These are phyloP conservation scores for Cutaneotrichosporon arboriforme DNA, from an alignment of 1,284 basidiomycete species.

Conservation along the genomic window DNA sequence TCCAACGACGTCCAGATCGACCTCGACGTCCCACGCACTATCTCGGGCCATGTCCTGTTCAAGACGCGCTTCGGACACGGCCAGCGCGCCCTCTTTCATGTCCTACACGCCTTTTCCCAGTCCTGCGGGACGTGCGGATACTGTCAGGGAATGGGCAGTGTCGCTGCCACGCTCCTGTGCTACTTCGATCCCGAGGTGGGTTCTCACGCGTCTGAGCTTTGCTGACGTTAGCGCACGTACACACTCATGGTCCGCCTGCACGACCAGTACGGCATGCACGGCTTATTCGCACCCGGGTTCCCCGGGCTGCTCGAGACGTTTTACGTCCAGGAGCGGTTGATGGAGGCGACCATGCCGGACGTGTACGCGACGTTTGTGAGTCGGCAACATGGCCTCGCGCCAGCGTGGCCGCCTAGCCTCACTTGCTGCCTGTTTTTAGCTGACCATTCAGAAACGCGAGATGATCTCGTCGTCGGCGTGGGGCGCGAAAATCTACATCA, in stretches of 20 bases:
- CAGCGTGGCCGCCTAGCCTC: background rate
- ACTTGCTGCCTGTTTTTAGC: background rate
- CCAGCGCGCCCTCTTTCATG: constrained; percentile 89
- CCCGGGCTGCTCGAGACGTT: constrained; percentile 91
- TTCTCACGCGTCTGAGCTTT: background rate
- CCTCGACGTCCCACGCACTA: constrained; percentile 93
- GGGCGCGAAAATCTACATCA: constrained; percentile 99
- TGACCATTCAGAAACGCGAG: constrained; percentile 57
- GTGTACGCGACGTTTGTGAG: constrained; percentile 73
- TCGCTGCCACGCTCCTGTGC: constrained; percentile 88
- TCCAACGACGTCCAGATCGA: constrained; percentile 96
- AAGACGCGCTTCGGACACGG: constrained; percentile 92
- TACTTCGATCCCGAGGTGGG: constrained; percentile 77
- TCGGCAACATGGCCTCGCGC: constrained; percentile 8
- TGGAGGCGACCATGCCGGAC: constrained; percentile 75
- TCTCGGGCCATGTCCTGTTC: constrained; percentile 90
- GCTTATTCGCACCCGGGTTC: constrained; percentile 88
- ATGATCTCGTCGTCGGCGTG: constrained; percentile 89
- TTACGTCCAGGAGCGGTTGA: constrained; percentile 85
- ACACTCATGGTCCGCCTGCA: constrained; percentile 76
- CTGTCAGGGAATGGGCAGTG: constrained; percentile 98
- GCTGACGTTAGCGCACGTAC: constrained; percentile 60
- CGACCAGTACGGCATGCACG: constrained; percentile 80
- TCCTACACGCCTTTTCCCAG: constrained; percentile 85
- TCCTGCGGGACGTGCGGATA: constrained; percentile 85